Evolutionary conservation across 2,329 filamentous ascomycete species (phyloP).

Genomic region (Colletotrichum brevisporum): DNA sequence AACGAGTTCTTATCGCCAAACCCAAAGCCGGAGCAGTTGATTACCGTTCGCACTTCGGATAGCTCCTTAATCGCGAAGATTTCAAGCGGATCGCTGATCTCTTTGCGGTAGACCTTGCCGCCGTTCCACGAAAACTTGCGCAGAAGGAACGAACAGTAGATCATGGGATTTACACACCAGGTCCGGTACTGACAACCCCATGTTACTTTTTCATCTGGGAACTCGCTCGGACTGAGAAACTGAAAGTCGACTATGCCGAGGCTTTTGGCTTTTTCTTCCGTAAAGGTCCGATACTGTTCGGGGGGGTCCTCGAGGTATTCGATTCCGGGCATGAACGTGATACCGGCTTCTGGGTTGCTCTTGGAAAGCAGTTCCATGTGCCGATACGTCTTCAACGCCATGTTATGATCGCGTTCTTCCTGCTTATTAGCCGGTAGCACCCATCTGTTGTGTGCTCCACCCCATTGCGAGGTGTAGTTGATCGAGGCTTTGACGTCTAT

Average conservation of each 20-base stretch:
- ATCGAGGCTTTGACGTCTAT: slow-evolving; percentile 56
- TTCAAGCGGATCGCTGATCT: slow-evolving; percentile 55
- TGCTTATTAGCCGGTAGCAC: slow-evolving; percentile 49
- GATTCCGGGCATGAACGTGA: slow-evolving; percentile 64
- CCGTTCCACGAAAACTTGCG: slow-evolving; percentile 56
- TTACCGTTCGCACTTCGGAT: slow-evolving; percentile 49
- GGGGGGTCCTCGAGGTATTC: slow-evolving; percentile 66
- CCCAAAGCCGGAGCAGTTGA: slow-evolving; percentile 63
- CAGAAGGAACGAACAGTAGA: slow-evolving; percentile 65
- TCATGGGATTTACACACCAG: slow-evolving; percentile 68
- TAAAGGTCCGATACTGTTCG: slow-evolving; percentile 56
- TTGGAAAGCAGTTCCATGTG: slow-evolving; percentile 55
- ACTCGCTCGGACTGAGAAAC: slow-evolving; percentile 51
- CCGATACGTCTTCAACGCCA: slow-evolving; percentile 58
- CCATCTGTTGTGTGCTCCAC: slow-evolving; percentile 68
- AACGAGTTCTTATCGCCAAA: slow-evolving; percentile 59
- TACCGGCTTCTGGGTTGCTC: slow-evolving; percentile 56
- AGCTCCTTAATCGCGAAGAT: slow-evolving; percentile 52
- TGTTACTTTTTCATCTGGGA: slow-evolving; percentile 57
- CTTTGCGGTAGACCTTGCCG: slow-evolving; percentile 51
- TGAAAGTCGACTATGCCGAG: slow-evolving; percentile 56
- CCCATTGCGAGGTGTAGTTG: slow-evolving; percentile 72
- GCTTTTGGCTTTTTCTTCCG: slow-evolving; percentile 47
- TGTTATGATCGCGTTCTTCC: slow-evolving; percentile 57
- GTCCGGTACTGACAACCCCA: slow-evolving; percentile 67